Evolutionary conservation across 345 rosid genomes (phyloP), one percentile per base, ranked within the genome.

Genomic region (Hirschfeldia incana): DNA sequence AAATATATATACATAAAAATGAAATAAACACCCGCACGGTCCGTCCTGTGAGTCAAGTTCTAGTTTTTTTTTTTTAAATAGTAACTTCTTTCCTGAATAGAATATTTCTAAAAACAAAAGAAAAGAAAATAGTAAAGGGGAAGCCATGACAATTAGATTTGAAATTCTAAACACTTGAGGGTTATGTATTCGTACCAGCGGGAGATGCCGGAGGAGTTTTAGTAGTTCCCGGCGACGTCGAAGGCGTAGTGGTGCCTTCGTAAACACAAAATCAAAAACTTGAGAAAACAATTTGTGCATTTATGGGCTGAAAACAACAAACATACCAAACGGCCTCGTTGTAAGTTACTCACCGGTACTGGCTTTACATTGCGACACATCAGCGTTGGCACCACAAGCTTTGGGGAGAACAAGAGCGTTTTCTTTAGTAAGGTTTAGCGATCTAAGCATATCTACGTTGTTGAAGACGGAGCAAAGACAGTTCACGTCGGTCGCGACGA

Each of bases 381-480:
- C 89, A 29, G 77, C 70, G 0, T 84, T 27, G 3, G 84, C 84
- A 6, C 89, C 94, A 39, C 97, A 90, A 21, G 87, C 73, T 27
- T 77, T 80, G 1, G 93, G 85, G 33, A 92, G 84, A 15, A 61
- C 80, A 29, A 90, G 57, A 29, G 91, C 91, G 13, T 84, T 81
- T 5, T 80, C 84, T 32, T 51, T 69, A 27, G 93, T 85, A 53
- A 88, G 8, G 55, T 85, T 85, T 55, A 86, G 32, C 51, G 78
- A 68, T 69, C 79, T 82, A 78, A 86, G 68, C 68, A 81, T 8
- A 6, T 69, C 84, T 0, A 80, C 81, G 73, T 89, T 70, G 59
- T 66, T 64, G 11, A 87, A 73, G 3, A 79, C 85, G 9, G 83
- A 62, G 79, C 94, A 90, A 0, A 92, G 89, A 78, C 97, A 92